Conservation (phyloP, 139 green algal genomes). For the Gonium pectorale region DNA sequence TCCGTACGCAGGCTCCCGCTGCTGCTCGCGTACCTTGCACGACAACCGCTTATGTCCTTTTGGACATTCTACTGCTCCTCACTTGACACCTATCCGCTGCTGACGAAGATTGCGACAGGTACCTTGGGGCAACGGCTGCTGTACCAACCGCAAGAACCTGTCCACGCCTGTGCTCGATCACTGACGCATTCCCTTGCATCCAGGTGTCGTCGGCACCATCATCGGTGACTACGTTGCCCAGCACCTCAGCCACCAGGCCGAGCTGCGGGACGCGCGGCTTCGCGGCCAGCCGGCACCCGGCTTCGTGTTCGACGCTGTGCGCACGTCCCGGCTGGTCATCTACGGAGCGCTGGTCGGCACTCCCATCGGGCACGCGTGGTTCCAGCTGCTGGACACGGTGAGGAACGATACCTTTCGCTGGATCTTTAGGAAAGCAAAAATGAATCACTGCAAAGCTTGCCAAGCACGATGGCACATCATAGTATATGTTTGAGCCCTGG, state of each 20-base stretch:
- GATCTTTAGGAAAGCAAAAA: too few relatives aligned
- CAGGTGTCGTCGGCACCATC: conserved; percentile 56
- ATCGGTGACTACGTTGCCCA: conserved; percentile 61
- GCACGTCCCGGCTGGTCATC: conserved; percentile 43
- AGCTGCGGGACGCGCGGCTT: background rate
- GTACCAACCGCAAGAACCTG: too few relatives aligned
- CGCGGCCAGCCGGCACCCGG: background rate
- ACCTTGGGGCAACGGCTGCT: too few relatives aligned
- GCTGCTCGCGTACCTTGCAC: conserved; percentile 8
- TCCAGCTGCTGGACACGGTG: conserved; percentile 48
- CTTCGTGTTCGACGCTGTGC: conserved; percentile 47
- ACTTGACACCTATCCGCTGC: conserved; percentile 26
- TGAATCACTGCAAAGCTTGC: too few relatives aligned
- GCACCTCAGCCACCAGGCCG: conserved; percentile 14
- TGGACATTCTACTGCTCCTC: conserved; percentile 42
- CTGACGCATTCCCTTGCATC: too few relatives aligned
- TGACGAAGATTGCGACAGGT: conserved; percentile 48
- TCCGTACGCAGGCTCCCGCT: conserved; percentile 22
- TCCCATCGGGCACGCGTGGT: conserved; percentile 54
- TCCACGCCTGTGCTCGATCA: too few relatives aligned
- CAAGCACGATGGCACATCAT: too few relatives aligned
- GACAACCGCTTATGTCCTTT: background rate
- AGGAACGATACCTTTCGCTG: too few relatives aligned
- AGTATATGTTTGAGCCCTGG: too few relatives aligned
- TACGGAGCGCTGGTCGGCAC: conserved; percentile 55